Evolutionary conservation across 1,139 yeast species (phyloP).

Genomic region (Geotrichum aggregatum): DNA sequence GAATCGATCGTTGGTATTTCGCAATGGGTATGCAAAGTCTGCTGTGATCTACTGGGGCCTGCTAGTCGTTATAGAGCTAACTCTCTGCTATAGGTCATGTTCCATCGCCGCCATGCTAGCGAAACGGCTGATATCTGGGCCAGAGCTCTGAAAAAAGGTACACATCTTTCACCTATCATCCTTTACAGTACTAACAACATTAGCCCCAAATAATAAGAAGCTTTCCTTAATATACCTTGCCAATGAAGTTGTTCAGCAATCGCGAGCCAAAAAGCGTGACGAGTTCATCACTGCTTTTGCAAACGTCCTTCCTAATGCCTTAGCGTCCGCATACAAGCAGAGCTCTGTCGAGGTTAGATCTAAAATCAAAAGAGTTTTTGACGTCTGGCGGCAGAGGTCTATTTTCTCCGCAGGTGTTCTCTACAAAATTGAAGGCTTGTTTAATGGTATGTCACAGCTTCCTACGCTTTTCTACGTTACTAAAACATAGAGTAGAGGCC

Average conservation of each 20-base stretch:
- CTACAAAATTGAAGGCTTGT: conserved; percentile 42
- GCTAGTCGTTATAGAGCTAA: too few species aligned
- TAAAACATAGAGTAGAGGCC: conserved; percentile 4
- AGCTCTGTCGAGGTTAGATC: conserved; percentile 42
- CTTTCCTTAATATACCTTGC: conserved; percentile 66
- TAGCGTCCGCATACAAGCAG: conserved; percentile 35
- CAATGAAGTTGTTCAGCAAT: conserved; percentile 81
- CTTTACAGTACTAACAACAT: conserved; percentile 9
- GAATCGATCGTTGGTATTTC: conserved; percentile 79
- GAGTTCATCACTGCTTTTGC: conserved; percentile 62
- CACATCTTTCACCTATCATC: conserved; percentile 3
- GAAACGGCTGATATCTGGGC: conserved; percentile 65
- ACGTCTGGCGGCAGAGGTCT: conserved; percentile 69
- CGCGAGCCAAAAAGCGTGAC: conserved; percentile 58
- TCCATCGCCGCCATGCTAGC: conserved; percentile 64
- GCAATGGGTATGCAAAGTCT: conserved; percentile 57
- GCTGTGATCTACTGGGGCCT: too few species aligned
- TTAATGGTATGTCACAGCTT: conserved; percentile 24
- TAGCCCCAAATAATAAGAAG: conserved; percentile 45
- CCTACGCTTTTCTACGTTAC: not conserved
- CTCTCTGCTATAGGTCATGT: conserved; percentile 40
- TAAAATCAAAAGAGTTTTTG: conserved; percentile 61
- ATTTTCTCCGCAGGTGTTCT: conserved; percentile 51
- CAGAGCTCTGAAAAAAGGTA: conserved; percentile 40
- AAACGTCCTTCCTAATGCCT: conserved; percentile 42